Percentiles rank a stretch among this genome's conserved stretches.
Evolutionary conservation across 2,329 filamentous ascomycete species (phyloP).

Genomic region (Aspergillus neotritici): DNA sequence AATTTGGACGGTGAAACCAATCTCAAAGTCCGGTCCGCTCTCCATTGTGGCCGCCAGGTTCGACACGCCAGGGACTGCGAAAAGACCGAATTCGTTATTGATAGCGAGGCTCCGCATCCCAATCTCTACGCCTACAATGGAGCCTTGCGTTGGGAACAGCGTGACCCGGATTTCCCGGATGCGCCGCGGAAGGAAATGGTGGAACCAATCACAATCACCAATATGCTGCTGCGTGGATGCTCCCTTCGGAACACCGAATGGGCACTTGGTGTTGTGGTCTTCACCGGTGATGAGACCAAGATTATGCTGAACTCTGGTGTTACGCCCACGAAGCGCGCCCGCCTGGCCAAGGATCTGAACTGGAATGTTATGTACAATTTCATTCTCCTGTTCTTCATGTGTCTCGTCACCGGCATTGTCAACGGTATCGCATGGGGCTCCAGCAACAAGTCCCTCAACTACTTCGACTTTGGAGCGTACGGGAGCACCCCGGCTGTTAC

Average conservation of each 20-base stretch:
- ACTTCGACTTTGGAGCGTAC: conserved; percentile 81
- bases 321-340: conserved; percentile 87
- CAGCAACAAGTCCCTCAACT: conserved; percentile 66
- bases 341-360: conserved; percentile 89
- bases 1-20: conserved; percentile 98
- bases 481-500: conserved; percentile 69
- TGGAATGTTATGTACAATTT: conserved; percentile 98
- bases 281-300: conserved; percentile 94
- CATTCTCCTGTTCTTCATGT: conserved; percentile 80
- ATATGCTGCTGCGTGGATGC: conserved; percentile 86
- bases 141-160: conserved; percentile 79
- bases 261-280: conserved; percentile 86
- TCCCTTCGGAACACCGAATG: conserved; percentile 94
- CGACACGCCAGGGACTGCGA: conserved; percentile 92
- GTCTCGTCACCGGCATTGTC: conserved; percentile 74
- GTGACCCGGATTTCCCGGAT: conserved; percentile 57
- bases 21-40: conserved; percentile 84
- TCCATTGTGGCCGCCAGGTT: conserved; percentile 75
- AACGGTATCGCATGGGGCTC: conserved; percentile 78
- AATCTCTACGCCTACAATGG: conserved; percentile 96
- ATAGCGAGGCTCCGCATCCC: conserved; percentile 85
- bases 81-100: conserved; percentile 75
- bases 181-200: conserved; percentile 69
- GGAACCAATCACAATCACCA: conserved; percentile 92
- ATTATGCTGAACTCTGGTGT: conserved; percentile 98